Evolutionary conservation across 768 basidiomycete genomes (phyloP).

Genomic region (Ramaria sp.): DNA sequence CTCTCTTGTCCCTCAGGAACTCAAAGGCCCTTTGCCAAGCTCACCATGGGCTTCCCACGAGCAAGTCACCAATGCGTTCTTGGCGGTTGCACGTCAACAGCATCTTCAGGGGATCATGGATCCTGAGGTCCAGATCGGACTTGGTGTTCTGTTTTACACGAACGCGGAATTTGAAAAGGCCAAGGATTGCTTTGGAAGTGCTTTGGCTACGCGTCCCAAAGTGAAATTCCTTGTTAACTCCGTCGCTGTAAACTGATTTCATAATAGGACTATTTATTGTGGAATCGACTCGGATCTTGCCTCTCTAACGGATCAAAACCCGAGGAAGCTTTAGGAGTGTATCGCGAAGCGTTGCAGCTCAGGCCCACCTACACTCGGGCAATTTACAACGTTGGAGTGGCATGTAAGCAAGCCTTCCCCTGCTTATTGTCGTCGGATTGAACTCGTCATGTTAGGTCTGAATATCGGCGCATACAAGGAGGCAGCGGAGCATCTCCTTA

Average conservation of each 20-base stretch:
- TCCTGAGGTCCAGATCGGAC: constrained; percentile 85
- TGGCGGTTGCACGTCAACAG: constrained; percentile 74
- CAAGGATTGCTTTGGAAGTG: constrained; percentile 90
- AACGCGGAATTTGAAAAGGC: constrained; percentile 80
- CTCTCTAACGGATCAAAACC: constrained; percentile 91
- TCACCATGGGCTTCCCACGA: constrained; percentile 78
- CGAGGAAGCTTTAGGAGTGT: constrained; percentile 85
- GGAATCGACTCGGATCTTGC: constrained; percentile 93
- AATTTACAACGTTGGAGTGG: constrained; percentile 96
- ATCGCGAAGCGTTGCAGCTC: constrained; percentile 80
- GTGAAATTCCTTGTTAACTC: constrained; percentile 24
- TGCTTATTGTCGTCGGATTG: constrained; percentile 1
- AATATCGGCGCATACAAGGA: constrained; percentile 95
- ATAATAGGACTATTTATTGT: constrained; percentile 75
- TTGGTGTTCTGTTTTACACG: constrained; percentile 89
- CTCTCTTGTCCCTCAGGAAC: constrained; percentile 30
- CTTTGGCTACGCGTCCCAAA: constrained; percentile 67
- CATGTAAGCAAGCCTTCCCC: constrained; percentile 47
- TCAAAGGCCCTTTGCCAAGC: constrained; percentile 33
- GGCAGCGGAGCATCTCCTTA: constrained; percentile 75
- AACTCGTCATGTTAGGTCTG: constrained; percentile 44
- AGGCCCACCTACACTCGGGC: constrained; percentile 95
- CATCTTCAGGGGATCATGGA: constrained; percentile 63
- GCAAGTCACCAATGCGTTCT: constrained; percentile 71
- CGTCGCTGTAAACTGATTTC: not conserved